These are phyloP conservation scores for Cyclotella sp. DNA, from an alignment of 108 stramenopile species.

Conservation along the genomic window DNA sequence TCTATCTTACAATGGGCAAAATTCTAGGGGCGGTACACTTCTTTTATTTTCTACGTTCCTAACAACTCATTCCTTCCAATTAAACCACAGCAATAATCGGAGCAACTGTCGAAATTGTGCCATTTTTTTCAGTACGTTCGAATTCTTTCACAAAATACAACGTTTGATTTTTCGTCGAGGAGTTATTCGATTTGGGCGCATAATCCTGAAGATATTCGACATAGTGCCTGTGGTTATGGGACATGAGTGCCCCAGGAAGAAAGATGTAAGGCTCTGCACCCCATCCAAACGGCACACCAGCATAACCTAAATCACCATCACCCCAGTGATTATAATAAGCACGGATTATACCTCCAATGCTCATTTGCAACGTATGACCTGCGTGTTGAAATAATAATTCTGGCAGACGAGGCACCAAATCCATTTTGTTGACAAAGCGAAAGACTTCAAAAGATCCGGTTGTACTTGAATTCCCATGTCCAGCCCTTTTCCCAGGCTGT, in stretches of 20 bases:
- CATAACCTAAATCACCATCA: constrained; percentile 51
- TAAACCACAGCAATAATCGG: background rate
- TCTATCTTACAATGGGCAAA: too few relatives aligned
- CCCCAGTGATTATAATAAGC: constrained; percentile 72
- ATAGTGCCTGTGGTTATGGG: constrained; percentile 49
- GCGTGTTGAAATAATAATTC: constrained; percentile 71
- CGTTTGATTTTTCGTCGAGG: background rate
- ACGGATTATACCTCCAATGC: constrained; percentile 30
- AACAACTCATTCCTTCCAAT: background rate
- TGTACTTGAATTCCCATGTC: constrained; percentile 45
- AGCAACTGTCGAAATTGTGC: background rate
- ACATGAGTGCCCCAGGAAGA: constrained; percentile 62
- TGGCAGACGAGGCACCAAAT: constrained; percentile 82
- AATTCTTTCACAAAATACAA: constrained; percentile 36
- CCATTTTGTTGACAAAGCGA: constrained; percentile 69
- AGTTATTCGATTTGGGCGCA: constrained; percentile 31
- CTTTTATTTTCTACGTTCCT: background rate
- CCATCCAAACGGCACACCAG: constrained; percentile 78
- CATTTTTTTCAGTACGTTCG: constrained; percentile 22
- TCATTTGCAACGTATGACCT: constrained; percentile 86
- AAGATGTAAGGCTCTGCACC: constrained; percentile 61
- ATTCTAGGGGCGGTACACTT: too few relatives aligned
- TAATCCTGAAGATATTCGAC: constrained; percentile 39
- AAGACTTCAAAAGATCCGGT: constrained; percentile 32
- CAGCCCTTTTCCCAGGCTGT: constrained; percentile 33